Evolutionary conservation across 192 early-diverging fungal genomes (phyloP).

Genomic region (Thoreauomyces humboldtii): DNA sequence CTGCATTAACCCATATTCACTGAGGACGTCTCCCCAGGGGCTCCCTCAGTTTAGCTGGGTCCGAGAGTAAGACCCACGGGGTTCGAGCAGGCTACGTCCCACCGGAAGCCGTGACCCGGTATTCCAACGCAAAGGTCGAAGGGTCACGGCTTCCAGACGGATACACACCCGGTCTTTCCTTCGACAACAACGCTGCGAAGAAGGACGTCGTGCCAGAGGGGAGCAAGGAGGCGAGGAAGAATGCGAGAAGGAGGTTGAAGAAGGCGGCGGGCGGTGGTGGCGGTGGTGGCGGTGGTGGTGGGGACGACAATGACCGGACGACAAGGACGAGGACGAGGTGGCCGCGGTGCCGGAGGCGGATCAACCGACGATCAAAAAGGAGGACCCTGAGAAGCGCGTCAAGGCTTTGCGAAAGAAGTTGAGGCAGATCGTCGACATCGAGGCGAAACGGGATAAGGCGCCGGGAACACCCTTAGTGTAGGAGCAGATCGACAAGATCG

Average conservation of each 20-base stretch:
- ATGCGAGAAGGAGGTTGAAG: constrained; percentile 30
- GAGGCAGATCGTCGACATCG: constrained; percentile 61
- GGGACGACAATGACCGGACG: no score
- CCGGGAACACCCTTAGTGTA: constrained; percentile 29
- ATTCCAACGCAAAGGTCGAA: constrained; percentile 57
- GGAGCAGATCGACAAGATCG: constrained; percentile 67
- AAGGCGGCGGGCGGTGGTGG: constrained; percentile 24
- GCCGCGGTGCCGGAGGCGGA: no score
- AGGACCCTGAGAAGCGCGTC: constrained; percentile 47
- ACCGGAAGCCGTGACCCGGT: constrained; percentile 60
- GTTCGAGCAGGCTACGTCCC: constrained; percentile 69
- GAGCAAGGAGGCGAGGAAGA: constrained; percentile 36
- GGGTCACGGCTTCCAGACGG: constrained; percentile 33
- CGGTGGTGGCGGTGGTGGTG: no score
- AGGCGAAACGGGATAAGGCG: constrained; percentile 45
- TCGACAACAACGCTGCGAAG: no score
- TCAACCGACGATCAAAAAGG: no score
- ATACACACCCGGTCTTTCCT: constrained; percentile 36
- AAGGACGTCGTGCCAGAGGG: no score
- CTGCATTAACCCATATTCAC: no score
- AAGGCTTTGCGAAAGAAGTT: constrained; percentile 69
- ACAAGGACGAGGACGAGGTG: no score
- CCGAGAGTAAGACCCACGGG: no score
- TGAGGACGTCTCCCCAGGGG: no score
- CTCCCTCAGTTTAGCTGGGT: no score